phyloP scores from a whole-genome alignment of 192 early-diverging fungal genomes.

The Backusella tuberculispora region DNA sequence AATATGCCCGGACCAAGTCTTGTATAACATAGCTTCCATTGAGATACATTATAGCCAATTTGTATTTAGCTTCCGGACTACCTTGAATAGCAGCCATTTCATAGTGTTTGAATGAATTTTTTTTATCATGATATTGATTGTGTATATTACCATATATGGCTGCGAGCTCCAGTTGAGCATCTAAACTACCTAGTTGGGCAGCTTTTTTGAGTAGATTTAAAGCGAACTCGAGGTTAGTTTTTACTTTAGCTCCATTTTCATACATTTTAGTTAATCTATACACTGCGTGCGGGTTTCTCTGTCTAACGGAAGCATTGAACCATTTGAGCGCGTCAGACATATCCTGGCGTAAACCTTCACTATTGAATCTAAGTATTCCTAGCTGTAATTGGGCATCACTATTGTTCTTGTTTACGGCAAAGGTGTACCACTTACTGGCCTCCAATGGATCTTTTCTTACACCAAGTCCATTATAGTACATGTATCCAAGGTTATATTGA shows the following conservation, averaged over 20 bases:
- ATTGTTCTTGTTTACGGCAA: no score
- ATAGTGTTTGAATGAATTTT: conserved; percentile 27
- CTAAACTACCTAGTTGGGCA: not conserved
- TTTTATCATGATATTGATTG: conserved; percentile 7
- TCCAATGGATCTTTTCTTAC: no score
- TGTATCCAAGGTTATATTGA: no score
- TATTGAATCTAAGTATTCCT: no score
- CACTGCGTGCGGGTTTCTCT: no score
- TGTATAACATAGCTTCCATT: conserved; percentile 29
- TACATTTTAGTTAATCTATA: no score
- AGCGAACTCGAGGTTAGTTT: not conserved
- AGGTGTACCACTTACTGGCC: no score
- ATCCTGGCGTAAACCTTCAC: not conserved
- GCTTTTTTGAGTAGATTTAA: not conserved
- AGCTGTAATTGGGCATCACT: no score
- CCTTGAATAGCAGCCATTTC: conserved; percentile 7
- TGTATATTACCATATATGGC: not conserved
- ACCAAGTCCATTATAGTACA: no score
- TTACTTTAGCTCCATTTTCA: no score
- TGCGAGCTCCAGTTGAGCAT: not conserved
- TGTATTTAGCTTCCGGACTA: not conserved
- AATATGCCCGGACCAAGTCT: not conserved
- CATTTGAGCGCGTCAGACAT: no score
- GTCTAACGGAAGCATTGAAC: no score
- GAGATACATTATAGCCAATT: not conserved